phyloP scores from a whole-genome alignment of 1,139 yeast species.

The Lizanozyma gosingica region DNA sequence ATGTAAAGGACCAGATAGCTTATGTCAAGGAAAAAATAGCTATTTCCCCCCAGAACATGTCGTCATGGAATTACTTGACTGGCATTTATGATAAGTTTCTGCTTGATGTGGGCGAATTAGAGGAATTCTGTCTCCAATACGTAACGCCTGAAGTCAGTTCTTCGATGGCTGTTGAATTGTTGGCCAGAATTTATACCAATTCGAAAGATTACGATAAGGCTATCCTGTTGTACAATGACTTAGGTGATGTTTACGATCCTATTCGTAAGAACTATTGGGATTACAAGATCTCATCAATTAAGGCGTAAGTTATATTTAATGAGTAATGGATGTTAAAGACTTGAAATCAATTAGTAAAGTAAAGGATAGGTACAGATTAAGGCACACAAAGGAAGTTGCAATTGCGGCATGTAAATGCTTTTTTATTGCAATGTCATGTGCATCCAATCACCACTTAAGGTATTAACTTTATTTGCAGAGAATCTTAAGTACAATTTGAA shows the following conservation, averaged over 20 bases:
- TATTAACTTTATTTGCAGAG: no score
- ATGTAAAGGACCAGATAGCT: constrained; percentile 27
- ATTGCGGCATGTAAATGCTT: no score
- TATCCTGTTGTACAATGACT: constrained; percentile 32
- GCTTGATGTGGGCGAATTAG: constrained; percentile 24
- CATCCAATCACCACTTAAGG: no score
- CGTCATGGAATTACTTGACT: constrained; percentile 77
- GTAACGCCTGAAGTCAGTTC: constrained; percentile 35
- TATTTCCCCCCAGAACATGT: constrained; percentile 69
- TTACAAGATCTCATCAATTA: constrained; percentile 11
- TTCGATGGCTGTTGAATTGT: constrained; percentile 56
- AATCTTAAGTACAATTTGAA: no score
- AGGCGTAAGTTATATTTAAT: not conserved
- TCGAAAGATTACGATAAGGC: constrained; percentile 25
- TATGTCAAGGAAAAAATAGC: constrained; percentile 40
- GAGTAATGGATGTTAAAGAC: not conserved
- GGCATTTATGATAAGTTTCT: constrained; percentile 44
- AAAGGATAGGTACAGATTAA: not conserved
- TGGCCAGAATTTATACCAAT: constrained; percentile 41
- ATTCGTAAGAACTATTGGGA: constrained; percentile 65
- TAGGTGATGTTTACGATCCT: constrained; percentile 52
- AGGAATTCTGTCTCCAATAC: constrained; percentile 35
- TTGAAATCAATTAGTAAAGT: not conserved
- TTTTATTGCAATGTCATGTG: no score
- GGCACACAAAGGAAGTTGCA: not conserved